Conservation (phyloP, 2,329 filamentous ascomycete genomes). For the Emericellopsis atlantica region DNA sequence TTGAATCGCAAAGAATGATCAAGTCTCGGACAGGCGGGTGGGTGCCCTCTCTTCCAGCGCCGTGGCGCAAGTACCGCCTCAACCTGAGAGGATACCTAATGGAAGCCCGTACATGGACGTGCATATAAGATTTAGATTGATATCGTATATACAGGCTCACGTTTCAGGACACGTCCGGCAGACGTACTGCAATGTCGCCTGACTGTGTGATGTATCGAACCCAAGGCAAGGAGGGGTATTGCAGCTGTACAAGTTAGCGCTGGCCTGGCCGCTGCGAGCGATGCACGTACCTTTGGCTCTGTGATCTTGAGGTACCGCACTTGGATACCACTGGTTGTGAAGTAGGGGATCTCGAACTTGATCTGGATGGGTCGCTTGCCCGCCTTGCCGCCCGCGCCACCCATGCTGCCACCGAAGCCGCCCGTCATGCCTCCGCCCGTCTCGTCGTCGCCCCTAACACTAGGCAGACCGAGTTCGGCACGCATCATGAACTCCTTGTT, state of each 20-base stretch:
- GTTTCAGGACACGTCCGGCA: slow-evolving; percentile 73
- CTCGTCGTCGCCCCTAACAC: slow-evolving; percentile 89
- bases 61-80: no score
- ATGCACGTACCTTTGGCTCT: slow-evolving; percentile 82
- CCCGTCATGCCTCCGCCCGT: slow-evolving; percentile 95
- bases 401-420: slow-evolving; percentile 94
- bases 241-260: slow-evolving; percentile 47
- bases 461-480: slow-evolving; percentile 86
- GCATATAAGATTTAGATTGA: neutral
- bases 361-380: slow-evolving; percentile 92
- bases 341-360: slow-evolving; percentile 99
- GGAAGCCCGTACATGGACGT: neutral
- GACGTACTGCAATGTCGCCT: slow-evolving; percentile 85
- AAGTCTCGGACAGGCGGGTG: no score
- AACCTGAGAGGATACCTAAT: no score
- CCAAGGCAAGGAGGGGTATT: slow-evolving; percentile 97
- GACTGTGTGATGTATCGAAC: slow-evolving; percentile 98
- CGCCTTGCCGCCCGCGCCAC: slow-evolving; percentile 71
- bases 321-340: slow-evolving; percentile 98
- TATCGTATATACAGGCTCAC: neutral
- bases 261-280: neutral
- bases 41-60: no score
- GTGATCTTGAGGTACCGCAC: slow-evolving; percentile 98
- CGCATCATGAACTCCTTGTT: slow-evolving; percentile 98
- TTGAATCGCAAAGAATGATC: no score